A percentile compares a stretch with the other conserved stretches of the same genome.
Conservation (phyloP, 2,329 filamentous ascomycete genomes). For the Colletotrichum tabaci region DNA sequence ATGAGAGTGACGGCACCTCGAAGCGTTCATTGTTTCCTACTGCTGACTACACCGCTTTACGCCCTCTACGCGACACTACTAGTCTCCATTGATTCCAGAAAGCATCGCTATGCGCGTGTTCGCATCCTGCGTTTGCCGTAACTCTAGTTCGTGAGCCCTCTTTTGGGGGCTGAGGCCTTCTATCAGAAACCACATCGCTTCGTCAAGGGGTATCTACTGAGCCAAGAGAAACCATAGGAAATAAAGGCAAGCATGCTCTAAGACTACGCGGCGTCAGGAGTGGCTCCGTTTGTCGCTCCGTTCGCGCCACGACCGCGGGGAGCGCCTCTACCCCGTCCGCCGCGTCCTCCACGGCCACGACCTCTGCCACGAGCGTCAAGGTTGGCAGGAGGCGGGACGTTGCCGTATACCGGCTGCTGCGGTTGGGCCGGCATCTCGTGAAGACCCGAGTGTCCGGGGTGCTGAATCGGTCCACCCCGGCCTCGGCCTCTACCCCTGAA, state of each 20-base stretch:
- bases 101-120: not conserved
- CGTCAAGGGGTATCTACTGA: slow-evolving; percentile 30
- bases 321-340: slow-evolving; percentile 50
- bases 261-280: slow-evolving; percentile 10
- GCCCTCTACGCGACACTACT: not conserved
- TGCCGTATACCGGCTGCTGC: slow-evolving; percentile 59
- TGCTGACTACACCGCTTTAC: not conserved
- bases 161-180: slow-evolving; percentile 14
- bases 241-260: not conserved
- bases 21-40: not conserved
- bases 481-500: slow-evolving; percentile 40
- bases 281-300: slow-evolving; percentile 13
- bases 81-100: not conserved
- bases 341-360: slow-evolving; percentile 52
- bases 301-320: slow-evolving; percentile 54
- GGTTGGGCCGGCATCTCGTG: slow-evolving; percentile 43
- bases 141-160: slow-evolving; percentile 12
- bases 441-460: slow-evolving; percentile 33
- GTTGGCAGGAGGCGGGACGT: slow-evolving; percentile 72
- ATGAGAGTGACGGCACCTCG: too few species aligned
- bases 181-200: slow-evolving; percentile 35
- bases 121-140: not conserved
- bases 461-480: slow-evolving; percentile 36
- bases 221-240: slow-evolving; percentile 9
- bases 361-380: slow-evolving; percentile 64